A percentile compares a stretch with the other conserved stretches of the same genome.
Conservation (phyloP, 768 basidiomycete species). For the Lactarius akahatsu region DNA sequence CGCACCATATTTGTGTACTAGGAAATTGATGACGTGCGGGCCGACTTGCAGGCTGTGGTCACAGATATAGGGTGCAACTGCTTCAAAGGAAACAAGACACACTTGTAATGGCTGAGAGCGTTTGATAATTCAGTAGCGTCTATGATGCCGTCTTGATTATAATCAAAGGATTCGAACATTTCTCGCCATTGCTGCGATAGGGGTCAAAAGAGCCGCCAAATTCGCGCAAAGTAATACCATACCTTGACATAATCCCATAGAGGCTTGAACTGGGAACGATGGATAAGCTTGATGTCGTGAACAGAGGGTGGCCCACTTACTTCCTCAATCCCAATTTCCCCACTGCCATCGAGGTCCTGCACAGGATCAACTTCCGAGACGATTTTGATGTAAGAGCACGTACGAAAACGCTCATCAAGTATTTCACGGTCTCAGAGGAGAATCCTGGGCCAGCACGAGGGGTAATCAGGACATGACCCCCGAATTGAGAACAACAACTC, state of each 20-base stretch:
- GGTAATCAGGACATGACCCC: background rate
- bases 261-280: constrained; percentile 5
- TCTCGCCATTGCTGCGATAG: constrained; percentile 13
- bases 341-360: constrained; percentile 12
- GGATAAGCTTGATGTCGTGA: background rate
- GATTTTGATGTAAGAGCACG: background rate
- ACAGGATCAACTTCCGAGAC: background rate
- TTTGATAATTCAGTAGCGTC: background rate
- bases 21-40: background rate
- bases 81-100: background rate
- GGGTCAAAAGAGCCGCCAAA: background rate
- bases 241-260: constrained; percentile 15
- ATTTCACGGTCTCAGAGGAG: constrained; percentile 8
- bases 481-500: background rate
- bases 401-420: constrained; percentile 16
- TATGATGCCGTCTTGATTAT: constrained; percentile 12
- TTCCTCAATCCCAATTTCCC: constrained; percentile 11
- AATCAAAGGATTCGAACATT: constrained; percentile 13
- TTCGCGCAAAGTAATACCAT: background rate
- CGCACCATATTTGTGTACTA: constrained; percentile 15
- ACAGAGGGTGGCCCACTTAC: background rate
- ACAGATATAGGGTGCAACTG: background rate
- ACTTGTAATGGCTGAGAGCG: background rate
- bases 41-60: constrained; percentile 1
- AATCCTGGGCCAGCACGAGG: background rate